These are phyloP conservation scores for Ceratocystis ficicola DNA, from an alignment of 2,329 filamentous ascomycete species.

Conservation along the genomic window DNA sequence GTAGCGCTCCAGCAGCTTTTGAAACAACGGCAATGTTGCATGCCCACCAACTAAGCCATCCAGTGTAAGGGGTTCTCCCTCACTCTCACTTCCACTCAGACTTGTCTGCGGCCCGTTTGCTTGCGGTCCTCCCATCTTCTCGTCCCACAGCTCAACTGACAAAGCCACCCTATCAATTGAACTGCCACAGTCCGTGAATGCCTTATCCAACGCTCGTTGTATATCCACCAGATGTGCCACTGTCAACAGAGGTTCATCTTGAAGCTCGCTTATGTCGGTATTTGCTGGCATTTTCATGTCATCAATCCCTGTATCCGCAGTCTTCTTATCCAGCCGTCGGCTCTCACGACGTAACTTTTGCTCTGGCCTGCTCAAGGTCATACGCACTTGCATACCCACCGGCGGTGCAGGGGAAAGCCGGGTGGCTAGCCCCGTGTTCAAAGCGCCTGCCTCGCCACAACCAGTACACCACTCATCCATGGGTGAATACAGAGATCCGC, in stretches of 20 bases:
- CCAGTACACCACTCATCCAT: neutral
- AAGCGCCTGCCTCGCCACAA: neutral
- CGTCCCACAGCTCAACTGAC: neutral
- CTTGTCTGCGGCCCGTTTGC: neutral
- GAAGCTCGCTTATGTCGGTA: neutral
- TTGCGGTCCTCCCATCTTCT: neutral
- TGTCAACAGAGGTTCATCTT: neutral
- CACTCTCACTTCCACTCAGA: neutral
- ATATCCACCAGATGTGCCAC: neutral
- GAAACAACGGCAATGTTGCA: conserved; percentile 7
- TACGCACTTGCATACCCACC: neutral
- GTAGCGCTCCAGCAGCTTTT: neutral
- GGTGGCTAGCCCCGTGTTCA: neutral
- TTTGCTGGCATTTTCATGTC: neutral
- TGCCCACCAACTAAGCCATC: neutral
- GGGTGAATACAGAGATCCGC: neutral
- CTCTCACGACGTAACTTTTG: neutral
- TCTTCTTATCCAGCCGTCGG: neutral
- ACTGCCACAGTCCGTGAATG: neutral
- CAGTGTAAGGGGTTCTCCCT: neutral
- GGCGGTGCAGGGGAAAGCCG: neutral
- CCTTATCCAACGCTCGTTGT: conserved; percentile 6
- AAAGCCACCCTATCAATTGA: neutral
- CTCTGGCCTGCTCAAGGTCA: neutral
- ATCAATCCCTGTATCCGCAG: neutral